Base-by-base conservation (phyloP, 371 early-diverging fungal genomes). In the Rhizomucor pusillus region DNA sequence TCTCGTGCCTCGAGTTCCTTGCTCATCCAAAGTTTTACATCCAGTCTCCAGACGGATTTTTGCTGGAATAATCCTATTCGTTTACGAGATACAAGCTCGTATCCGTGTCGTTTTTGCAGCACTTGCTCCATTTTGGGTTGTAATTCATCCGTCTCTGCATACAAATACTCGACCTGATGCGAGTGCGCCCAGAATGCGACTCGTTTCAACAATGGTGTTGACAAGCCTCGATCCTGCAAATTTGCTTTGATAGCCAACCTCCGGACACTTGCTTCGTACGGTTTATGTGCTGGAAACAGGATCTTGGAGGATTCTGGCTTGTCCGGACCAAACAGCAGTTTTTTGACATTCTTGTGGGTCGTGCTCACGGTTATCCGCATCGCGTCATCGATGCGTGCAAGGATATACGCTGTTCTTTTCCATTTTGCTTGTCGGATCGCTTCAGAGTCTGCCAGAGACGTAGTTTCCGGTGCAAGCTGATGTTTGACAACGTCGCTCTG, bases 1-100 rank as follows among this genome's bases (percentile, higher is more conserved):
- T 56, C 60, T 1, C 66, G 52, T 25, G 43, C 54, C 49, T 72
- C 71, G 12, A 70, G 20, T 18, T 69, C 69, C 20, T 70, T 59
- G 13, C 65, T 66, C 69, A 73, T 71, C 79, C 79, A 78, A 1
- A 68, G 49, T 45, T 75, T 72, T 5, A 78, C 79, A 54, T 78
- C 79, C 20, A 78, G 41, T 25, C 56, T 63, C 60, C 70, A 78
- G 18, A 63, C 39, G 1, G 66, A 61, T 24, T 65, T 69, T 19
- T 56, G 51, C 22, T 57, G 56, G 41, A 62, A 66, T 14, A 24
- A 64, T 1, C 74, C 74, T 1, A 53, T 20, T 34, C 69, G 67
- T 24, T 62, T 63, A 9, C 46, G 61, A 3, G 64, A 63, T 1
- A 69, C 69, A 16, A 63, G 54, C 22, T 49, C 47, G 52, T 70